Base-by-base conservation (phyloP, 495 filamentous ascomycete genomes). In the Cryomyces antarcticus region DNA sequence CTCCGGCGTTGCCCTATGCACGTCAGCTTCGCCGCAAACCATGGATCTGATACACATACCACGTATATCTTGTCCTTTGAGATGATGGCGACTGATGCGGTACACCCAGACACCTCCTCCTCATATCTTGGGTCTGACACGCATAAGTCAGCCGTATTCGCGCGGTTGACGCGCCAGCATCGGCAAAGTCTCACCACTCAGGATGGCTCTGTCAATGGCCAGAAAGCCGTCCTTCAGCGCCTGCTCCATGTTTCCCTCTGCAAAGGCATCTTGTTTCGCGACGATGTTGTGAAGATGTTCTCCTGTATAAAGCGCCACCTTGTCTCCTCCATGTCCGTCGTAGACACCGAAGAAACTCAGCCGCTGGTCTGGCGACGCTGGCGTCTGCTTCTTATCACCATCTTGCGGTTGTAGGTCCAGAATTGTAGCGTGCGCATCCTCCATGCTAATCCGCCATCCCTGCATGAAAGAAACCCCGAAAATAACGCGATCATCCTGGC, bases 371-470 rank as follows among this genome's bases (percentile, higher is more conserved):
- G 69, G 59, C 39, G 62, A 59, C 41, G 78, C 76, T 33, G 70
- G 65, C 59, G 77, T 75, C 31, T 69, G 65, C 33, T 71, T 66
- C 37, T 67, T 61, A 37, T 67, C 65, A 43, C 67, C 63, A 43
- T 58, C 62, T 47, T 69, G 69, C 46, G 78, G 71, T 53, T 92
- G 72, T 47, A 97, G 73, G 61, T 96, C 82, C 54, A 97, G 79
- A 28, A 93, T 61, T 17, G 80, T 70, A 33, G 83, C 82, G 64
- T 97, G 89, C 45, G 89, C 77, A 56, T 97, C 89, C 60, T 97
- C 89, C 89, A 97, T 97, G 62, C 82, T 92, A 61, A 96, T 95
- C 62, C 89, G 80, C 89, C 89, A 97, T 67, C 89, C 89, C 64
- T 97, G 89, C 89, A 97, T 97, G 61, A 83, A 82, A 50, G 92